A percentile compares a stretch with the other conserved stretches of the same genome.
These are phyloP conservation scores for Penicillium goetzii DNA, from an alignment of 495 filamentous ascomycete species.

Conservation along the genomic window DNA sequence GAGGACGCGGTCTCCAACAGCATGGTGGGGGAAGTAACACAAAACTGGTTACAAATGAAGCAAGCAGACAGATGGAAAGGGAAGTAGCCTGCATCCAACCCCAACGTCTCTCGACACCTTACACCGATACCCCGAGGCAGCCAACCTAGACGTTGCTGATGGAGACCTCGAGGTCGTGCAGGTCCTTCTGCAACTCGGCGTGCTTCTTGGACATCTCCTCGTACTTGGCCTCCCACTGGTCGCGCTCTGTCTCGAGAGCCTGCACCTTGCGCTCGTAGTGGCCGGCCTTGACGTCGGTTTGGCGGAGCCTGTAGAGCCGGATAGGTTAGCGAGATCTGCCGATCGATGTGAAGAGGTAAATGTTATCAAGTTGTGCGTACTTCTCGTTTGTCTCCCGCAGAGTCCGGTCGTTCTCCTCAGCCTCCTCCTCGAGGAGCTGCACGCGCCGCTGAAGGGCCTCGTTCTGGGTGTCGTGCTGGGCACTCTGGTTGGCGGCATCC, in stretches of 20 bases:
- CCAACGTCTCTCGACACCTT: constrained; percentile 37
- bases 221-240: constrained; percentile 95
- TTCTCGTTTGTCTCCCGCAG: constrained; percentile 97
- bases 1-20: constrained; percentile 31
- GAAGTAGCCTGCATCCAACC: constrained; percentile 38
- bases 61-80: constrained; percentile 31
- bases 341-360: neutral
- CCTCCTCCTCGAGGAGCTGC: constrained; percentile 96
- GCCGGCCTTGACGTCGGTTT: constrained; percentile 98
- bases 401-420: constrained; percentile 91
- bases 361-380: constrained; percentile 55
- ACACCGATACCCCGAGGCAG: constrained; percentile 26
- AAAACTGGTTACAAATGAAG: constrained; percentile 31
- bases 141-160: constrained; percentile 82
- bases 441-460: constrained; percentile 88
- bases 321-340: constrained; percentile 25
- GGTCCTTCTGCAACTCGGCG: constrained; percentile 79
- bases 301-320: constrained; percentile 71
- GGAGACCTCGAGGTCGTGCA: constrained; percentile 84
- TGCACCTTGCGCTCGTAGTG: constrained; percentile 99
- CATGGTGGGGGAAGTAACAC: constrained; percentile 32
- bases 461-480: constrained; percentile 77
- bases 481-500: constrained; percentile 71
- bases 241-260: constrained; percentile 84
- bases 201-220: constrained; percentile 95